Conservation (phyloP, 2,329 filamentous ascomycete species). For the Bretziella fagacearum region DNA sequence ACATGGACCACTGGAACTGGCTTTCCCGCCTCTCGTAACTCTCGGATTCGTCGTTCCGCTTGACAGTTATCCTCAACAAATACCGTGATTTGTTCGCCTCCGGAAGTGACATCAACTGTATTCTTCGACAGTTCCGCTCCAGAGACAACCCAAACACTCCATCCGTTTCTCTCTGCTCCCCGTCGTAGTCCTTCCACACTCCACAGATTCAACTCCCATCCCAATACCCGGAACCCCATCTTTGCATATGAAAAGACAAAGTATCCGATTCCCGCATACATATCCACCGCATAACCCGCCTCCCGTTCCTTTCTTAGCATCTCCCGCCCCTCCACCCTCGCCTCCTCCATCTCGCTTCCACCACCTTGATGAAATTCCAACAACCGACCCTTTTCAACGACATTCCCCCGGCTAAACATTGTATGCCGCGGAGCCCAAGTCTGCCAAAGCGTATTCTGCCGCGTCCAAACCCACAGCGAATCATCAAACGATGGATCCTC, state of each 20-base stretch:
- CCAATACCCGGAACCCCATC: constrained; percentile 56
- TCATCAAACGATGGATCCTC: constrained; percentile 31
- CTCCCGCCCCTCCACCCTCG: background rate
- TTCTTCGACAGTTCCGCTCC: constrained; percentile 22
- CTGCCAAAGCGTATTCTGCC: constrained; percentile 66
- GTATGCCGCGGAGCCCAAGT: constrained; percentile 79
- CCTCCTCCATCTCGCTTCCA: background rate
- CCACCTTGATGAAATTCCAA: constrained; percentile 35
- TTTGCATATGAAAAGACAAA: constrained; percentile 72
- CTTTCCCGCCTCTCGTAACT: constrained; percentile 17
- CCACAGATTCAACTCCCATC: constrained; percentile 86
- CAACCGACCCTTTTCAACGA: constrained; percentile 72
- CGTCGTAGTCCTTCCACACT: constrained; percentile 66
- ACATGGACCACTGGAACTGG: constrained; percentile 33
- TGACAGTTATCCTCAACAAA: constrained; percentile 52
- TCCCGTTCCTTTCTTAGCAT: background rate
- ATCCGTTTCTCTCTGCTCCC: constrained; percentile 54
- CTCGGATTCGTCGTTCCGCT: constrained; percentile 28
- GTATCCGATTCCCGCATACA: constrained; percentile 89
- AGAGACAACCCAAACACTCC: constrained; percentile 39
- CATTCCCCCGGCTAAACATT: constrained; percentile 87
- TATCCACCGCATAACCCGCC: constrained; percentile 41
- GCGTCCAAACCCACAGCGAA: constrained; percentile 64
- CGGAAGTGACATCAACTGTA: constrained; percentile 23
- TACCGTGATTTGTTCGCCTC: constrained; percentile 41